Base-by-base conservation (phyloP, 108 stramenopile species). In the Skeletonema costatum region DNA sequence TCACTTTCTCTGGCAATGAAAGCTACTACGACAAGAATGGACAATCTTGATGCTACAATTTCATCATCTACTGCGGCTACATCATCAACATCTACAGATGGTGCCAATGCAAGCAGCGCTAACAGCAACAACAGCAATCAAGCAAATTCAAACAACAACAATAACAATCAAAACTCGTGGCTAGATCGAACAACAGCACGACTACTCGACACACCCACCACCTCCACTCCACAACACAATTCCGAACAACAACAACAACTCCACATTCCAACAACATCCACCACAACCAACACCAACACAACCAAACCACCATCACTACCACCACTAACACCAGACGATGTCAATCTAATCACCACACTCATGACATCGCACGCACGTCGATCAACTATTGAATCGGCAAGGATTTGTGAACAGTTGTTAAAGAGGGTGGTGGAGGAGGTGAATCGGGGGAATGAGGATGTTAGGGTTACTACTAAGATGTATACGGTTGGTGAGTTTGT, bases 381-480 rank as follows among this genome's bases (percentile, higher is more conserved):
- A 41, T 65, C 53, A 19, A 87, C 89, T 11, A 63, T 87, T 2
- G 74, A 78, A 42, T 84, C 82, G 11, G 87, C 89, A 35, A 8
- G 88, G 5, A 83, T 69, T 10, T 88, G 88, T 48, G 91, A 92
- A 75, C 71, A 58, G 30, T 67, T 92, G 21, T 63, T 92, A 14
- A 89, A 89, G 46, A 76, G 91, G 11, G 86, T 92, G 16, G 88
- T 92, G 4, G 87, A 89, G 32, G 81, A 82, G 29, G 81, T 82
- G 36, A 87, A 92, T 67, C 44, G 77, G 75, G 73, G 61, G 13
- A 81, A 70, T 73, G 33, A 13, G 13, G 65, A 33, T 21, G 80
- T 85, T 6, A 42, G 74, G 12, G 85, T 87, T n/a, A 82, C 77
- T 11, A 74, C 84, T 2, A 70, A 77, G 62, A 83, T 87, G 73